These are phyloP conservation scores for Dianthus caryophyllus DNA, from an alignment of 148 eudicot species.

Conservation along the genomic window DNA sequence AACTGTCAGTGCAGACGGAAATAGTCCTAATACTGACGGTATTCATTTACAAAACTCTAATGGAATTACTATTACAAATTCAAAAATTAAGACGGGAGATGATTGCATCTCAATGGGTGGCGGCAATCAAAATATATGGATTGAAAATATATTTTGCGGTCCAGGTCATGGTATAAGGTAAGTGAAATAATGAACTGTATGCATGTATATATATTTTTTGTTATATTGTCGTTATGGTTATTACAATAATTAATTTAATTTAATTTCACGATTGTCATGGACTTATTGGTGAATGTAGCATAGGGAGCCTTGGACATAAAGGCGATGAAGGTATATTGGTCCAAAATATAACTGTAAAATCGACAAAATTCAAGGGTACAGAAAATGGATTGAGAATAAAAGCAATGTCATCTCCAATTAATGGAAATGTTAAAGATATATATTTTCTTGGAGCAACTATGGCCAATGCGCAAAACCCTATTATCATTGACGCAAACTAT, in stretches of 20 bases:
- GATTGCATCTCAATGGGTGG: slow-evolving; percentile 58
- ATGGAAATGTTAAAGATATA: slow-evolving; percentile 35
- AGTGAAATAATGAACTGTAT: too few species aligned
- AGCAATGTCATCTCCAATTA: slow-evolving; percentile 39
- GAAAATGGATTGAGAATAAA: slow-evolving; percentile 62
- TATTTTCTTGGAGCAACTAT: slow-evolving; percentile 37
- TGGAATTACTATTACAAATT: slow-evolving; percentile 23
- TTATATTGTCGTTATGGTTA: too few species aligned
- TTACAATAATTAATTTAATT: too few species aligned
- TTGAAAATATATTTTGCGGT: slow-evolving; percentile 44
- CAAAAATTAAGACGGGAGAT: slow-evolving; percentile 43
- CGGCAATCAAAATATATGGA: slow-evolving; percentile 31
- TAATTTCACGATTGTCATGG: neutral
- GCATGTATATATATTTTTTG: too few species aligned
- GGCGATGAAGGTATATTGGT: slow-evolving; percentile 30
- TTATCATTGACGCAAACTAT: slow-evolving; percentile 58
- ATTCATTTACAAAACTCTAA: slow-evolving; percentile 32
- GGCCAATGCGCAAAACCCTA: slow-evolving; percentile 53
- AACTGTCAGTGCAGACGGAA: slow-evolving; percentile 23
- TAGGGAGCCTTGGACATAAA: slow-evolving; percentile 45
- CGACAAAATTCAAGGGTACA: slow-evolving; percentile 41
- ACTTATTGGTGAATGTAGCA: slow-evolving; percentile 36
- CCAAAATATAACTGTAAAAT: slow-evolving; percentile 43
- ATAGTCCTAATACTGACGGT: slow-evolving; percentile 66
- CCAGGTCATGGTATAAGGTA: slow-evolving; percentile 75